Conservation (phyloP, 768 basidiomycete genomes). For the Cytidiella melzeri region DNA sequence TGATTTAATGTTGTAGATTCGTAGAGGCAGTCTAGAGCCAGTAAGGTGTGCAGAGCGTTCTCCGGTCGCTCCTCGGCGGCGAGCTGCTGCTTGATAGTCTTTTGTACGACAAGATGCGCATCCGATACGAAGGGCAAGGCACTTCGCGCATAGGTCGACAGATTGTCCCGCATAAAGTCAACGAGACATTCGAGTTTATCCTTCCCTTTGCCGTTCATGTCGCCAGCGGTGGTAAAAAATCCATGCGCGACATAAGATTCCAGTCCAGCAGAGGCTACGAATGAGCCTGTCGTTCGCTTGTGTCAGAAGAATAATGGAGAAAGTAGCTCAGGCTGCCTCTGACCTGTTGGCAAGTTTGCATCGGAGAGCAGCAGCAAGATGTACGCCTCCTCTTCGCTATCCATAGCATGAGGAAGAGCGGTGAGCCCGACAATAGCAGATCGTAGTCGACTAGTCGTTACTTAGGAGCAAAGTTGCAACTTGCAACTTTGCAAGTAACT, state of each 20-base stretch:
- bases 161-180: conserved; percentile 63
- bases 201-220: conserved; percentile 26
- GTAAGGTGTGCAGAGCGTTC: conserved; percentile 37
- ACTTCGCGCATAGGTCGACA: conserved; percentile 71
- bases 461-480: too few species aligned
- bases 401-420: conserved; percentile 14
- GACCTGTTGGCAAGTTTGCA: conserved; percentile 82
- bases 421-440: conserved; percentile 3
- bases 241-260: conserved; percentile 90
- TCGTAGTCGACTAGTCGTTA: too few species aligned
- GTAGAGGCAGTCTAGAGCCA: conserved; percentile 66
- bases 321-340: neutral
- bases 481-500: too few species aligned
- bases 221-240: conserved; percentile 32
- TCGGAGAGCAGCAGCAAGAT: conserved; percentile 78
- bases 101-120: conserved; percentile 43
- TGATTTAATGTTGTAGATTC: conserved; percentile 88
- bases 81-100: conserved; percentile 2
- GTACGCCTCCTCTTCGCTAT: conserved; percentile 51
- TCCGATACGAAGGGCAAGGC: conserved; percentile 78
- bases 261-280: conserved; percentile 90
- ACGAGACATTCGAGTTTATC: conserved; percentile 33
- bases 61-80: conserved; percentile 9
- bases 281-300: conserved; percentile 73
- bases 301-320: neutral